Evolutionary conservation across 225 moss, liverwort and hornwort genomes (phyloP), one percentile per base, ranked within the genome.

Genomic region (Takakia lepidozioides): DNA sequence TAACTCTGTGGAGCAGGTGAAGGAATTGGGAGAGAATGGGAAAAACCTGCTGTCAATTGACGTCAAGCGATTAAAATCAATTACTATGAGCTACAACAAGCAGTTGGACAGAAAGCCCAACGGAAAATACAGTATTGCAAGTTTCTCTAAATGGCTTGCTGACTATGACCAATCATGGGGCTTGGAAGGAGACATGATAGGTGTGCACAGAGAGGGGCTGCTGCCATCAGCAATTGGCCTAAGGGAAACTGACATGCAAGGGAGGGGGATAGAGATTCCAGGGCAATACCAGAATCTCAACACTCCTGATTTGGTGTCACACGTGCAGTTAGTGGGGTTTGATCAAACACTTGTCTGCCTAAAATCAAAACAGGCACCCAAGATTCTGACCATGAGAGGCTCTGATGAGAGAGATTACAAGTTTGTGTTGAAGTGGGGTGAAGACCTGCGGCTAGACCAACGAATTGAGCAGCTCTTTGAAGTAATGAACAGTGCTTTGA

Each of bases 361-460:
- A 11, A 78, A 60, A 46, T 93, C 93, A 16, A 93, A 93, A 56
- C 93, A 93, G 43, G 69, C 83, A 29, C 93, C 93, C 10, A 93
- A 93, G 62, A 65, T 93, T 43, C 32, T 93, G 27, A 83, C 85
- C 9, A 85, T 93, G 88, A 81, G 93, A 60, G 93, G 93, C n/a
- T 88, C 88, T 15, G 83, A 93, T 19, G 93, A 93, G 40, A 73
- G 74, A 28, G 88, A 93, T 25, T 93, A 88, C 51, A 88, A 93
- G 49, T 93, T 93, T 51, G 78, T 93, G n/a, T 85, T 88, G 14
- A 93, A 93, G 67, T 88, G 93, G 52, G 93, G 93, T 36, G 93
- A 93, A 48, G 93, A 93, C 62, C 60, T 93, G 7, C 66, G 93
- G 17, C 62, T 93, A 49, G 93, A 93, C 64, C 93, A 88, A 49